A percentile compares a stretch with the other conserved stretches of the same genome.
These are phyloP conservation scores for Scleromitrula shiraiana DNA, from an alignment of 2,329 filamentous ascomycete genomes.

Conservation along the genomic window DNA sequence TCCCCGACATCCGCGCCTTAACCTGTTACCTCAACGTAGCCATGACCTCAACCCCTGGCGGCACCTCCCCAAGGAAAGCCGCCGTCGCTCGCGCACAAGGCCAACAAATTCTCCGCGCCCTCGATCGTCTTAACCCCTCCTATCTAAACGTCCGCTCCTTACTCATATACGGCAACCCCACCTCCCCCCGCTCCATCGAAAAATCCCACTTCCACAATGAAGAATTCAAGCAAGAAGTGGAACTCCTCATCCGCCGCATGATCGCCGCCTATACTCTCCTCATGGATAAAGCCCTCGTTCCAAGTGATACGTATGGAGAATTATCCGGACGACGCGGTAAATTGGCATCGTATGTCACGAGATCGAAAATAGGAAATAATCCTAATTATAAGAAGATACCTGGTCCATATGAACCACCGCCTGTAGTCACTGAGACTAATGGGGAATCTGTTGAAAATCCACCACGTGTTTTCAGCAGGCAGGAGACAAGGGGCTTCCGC, in stretches of 20 bases:
- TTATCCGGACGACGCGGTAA: slow-evolving; percentile 26
- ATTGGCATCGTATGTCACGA: slow-evolving; percentile 29
- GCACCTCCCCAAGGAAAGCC: slow-evolving; percentile 34
- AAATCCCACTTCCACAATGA: slow-evolving; percentile 1
- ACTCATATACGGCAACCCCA: slow-evolving; percentile 17
- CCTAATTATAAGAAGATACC: background rate
- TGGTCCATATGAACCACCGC: no score
- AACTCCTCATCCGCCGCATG: slow-evolving; percentile 25
- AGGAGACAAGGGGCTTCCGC: no score
- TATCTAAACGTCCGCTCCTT: slow-evolving; percentile 24
- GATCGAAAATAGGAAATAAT: background rate
- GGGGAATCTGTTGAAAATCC: no score
- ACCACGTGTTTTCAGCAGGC: no score
- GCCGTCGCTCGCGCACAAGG: slow-evolving; percentile 25
- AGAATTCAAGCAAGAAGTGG: slow-evolving; percentile 14
- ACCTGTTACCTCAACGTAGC: slow-evolving; percentile 50
- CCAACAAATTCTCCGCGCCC: slow-evolving; percentile 41
- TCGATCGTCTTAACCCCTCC: slow-evolving; percentile 36
- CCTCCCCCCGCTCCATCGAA: background rate
- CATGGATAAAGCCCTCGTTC: slow-evolving; percentile 23
- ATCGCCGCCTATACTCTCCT: slow-evolving; percentile 30
- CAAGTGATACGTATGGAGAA: slow-evolving; percentile 17
- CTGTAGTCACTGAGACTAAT: no score
- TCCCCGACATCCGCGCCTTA: slow-evolving; percentile 44
- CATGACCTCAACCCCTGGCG: slow-evolving; percentile 27